These are phyloP conservation scores for Medicago ruthenica DNA, from an alignment of 306 rosid genomes.

Conservation along the genomic window DNA sequence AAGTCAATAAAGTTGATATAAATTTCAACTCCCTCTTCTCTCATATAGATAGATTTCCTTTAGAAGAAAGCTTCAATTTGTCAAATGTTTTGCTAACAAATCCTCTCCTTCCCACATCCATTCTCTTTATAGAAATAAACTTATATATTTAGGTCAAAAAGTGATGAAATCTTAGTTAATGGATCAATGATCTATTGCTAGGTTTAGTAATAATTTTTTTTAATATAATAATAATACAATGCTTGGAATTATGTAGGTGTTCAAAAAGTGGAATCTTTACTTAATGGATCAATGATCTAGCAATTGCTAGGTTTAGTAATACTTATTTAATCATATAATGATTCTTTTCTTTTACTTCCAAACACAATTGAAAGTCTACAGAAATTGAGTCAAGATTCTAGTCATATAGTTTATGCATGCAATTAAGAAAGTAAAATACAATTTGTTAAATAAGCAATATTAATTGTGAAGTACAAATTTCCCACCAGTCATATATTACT, in stretches of 20 bases:
- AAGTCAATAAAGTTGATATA: conserved; percentile 63
- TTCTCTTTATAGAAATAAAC: conserved; percentile 31
- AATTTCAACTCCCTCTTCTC: conserved; percentile 48
- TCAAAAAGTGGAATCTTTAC: conserved; percentile 23
- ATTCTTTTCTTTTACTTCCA: conserved; percentile 33
- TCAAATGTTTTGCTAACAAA: conserved; percentile 54
- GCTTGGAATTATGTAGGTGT: conserved; percentile 18
- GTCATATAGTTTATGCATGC: conserved; percentile 42
- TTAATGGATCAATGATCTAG: conserved; percentile 17
- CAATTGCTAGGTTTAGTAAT: neutral
- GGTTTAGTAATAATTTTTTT: neutral
- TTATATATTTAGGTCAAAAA: conserved; percentile 41
- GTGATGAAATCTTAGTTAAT: conserved; percentile 35
- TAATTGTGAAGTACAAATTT: conserved; percentile 29
- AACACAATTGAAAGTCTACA: conserved; percentile 33
- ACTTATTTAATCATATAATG: neutral
- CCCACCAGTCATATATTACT: conserved; percentile 11
- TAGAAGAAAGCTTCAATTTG: conserved; percentile 42
- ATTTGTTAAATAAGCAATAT: conserved; percentile 42
- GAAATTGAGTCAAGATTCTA: conserved; percentile 46
- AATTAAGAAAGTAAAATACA: conserved; percentile 37
- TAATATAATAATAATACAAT: conserved; percentile 11
- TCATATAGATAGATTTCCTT: conserved; percentile 33
- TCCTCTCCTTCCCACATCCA: conserved; percentile 20
- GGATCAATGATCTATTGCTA: conserved; percentile 18